Evolutionary conservation across 2,329 filamentous ascomycete genomes (phyloP).

Genomic region (Phymatotrichopsis omnivora): DNA sequence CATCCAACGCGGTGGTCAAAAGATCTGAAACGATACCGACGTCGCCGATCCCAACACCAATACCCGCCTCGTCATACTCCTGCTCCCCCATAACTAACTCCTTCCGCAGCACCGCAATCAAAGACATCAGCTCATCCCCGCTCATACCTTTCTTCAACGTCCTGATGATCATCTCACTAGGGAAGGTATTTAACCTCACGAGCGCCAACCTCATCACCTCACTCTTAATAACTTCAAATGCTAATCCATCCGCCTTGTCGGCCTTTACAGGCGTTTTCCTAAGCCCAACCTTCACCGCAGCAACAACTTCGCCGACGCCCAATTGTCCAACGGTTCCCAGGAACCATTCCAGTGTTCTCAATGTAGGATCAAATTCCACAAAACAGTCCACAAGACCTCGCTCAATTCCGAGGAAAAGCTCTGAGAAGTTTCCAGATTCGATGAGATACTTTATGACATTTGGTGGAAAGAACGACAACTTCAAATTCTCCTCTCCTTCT

Average conservation of each 20-base stretch:
- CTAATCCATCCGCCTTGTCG: constrained; percentile 10
- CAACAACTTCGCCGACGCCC: constrained; percentile 16
- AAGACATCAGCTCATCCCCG: constrained; percentile 13
- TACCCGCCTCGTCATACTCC: constrained; percentile 6
- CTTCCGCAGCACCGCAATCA: constrained; percentile 20
- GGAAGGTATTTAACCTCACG: constrained; percentile 21
- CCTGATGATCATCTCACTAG: constrained; percentile 11
- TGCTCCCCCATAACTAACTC: constrained; percentile 16
- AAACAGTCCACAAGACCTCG: constrained; percentile 20
- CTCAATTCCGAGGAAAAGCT: constrained; percentile 9
- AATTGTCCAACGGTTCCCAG: constrained; percentile 15
- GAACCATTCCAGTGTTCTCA: constrained; percentile 24
- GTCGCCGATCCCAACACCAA: constrained; percentile 22
- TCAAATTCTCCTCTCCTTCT: constrained; percentile 10
- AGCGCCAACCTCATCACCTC: constrained; percentile 21
- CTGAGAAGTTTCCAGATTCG: constrained; percentile 26
- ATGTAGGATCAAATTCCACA: constrained; percentile 18
- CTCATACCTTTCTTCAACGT: constrained; percentile 17
- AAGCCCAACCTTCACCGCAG: constrained; percentile 17
- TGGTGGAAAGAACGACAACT: constrained; percentile 22
- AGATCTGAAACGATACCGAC: constrained; percentile 23
- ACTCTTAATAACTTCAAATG: constrained; percentile 17
- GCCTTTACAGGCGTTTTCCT: neutral
- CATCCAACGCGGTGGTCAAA: constrained; percentile 24
- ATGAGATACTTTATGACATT: constrained; percentile 25